Evolutionary conservation across 2,329 filamentous ascomycete species (phyloP), one percentile per base, ranked within the genome.

Genomic region (Dactylellina haptotyla): DNA sequence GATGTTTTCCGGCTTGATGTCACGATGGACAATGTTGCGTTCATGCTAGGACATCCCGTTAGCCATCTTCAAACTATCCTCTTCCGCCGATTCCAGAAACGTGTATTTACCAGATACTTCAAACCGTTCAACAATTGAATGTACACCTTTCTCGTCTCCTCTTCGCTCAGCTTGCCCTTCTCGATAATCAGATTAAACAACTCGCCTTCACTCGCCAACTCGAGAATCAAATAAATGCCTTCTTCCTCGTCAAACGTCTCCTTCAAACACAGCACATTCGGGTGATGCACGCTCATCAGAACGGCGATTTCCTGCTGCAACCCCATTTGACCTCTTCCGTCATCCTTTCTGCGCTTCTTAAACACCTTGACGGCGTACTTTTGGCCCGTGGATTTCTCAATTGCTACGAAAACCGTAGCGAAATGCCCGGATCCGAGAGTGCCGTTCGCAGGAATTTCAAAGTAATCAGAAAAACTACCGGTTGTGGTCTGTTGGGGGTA

Each of bases 1-100:
- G 32, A 99, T 98, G 78, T 98, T 98, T 80, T 98, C 94, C 0
- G 93, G 94, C 81, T 97, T 98, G 82, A 99, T 97, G 78, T 99
- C 95, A 67, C 95, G 90, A 80, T 99, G 95, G 3, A 98, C 93
- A 80, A 99, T 96, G 78, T 95, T 96, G 75, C 95, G 91, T 74
- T 98, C 95, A 80, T 99, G 95, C 94, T 97, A 74, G 32, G 72
- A 18, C 10, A 54, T 37, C 20, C 69, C 74, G 76, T 51, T 76
- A 74, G 43, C 39, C 41, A 48, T 59, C 30, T 18, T 39, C 39
- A 69, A 34, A 37, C 43, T 9, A 53, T 53, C 28, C 34, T 14
- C 32, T 28, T 51, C 51, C 25, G n/a, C 32, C 20, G 14, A 45
- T 34, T 23, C 37, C 70, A 83, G 54, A 83, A 80, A 37, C 56